These are phyloP conservation scores for Fusarium sulawesiense DNA, from an alignment of 2,329 filamentous ascomycete genomes.

Conservation along the genomic window DNA sequence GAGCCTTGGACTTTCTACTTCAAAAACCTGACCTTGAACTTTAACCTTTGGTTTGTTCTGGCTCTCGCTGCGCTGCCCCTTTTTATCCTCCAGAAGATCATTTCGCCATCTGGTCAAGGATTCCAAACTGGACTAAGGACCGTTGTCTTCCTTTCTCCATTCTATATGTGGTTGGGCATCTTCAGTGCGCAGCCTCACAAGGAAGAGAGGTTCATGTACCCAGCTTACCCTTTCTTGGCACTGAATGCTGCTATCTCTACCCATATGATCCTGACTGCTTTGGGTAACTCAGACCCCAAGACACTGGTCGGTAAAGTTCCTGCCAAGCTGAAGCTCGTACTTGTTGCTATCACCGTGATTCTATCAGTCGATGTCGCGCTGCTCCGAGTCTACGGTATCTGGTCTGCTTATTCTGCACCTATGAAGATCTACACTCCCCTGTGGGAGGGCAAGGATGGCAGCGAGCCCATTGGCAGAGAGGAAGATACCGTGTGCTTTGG, in stretches of 20 bases:
- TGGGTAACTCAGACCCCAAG: slow-evolving; percentile 77
- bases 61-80: slow-evolving; percentile 81
- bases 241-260: slow-evolving; percentile 88
- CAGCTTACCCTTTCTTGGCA: slow-evolving; percentile 88
- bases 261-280: slow-evolving; percentile 80
- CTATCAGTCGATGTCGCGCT: slow-evolving; percentile 74
- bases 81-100: slow-evolving; percentile 76
- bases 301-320: slow-evolving; percentile 78
- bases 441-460: slow-evolving; percentile 61
- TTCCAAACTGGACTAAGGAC: slow-evolving; percentile 79
- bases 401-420: slow-evolving; percentile 86
- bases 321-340: slow-evolving; percentile 75
- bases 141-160: slow-evolving; percentile 81
- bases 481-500: slow-evolving; percentile 86
- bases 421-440: slow-evolving; percentile 77
- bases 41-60: slow-evolving; percentile 92
- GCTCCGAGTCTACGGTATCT: slow-evolving; percentile 79
- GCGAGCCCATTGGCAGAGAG: slow-evolving; percentile 62
- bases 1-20: slow-evolving; percentile 98
- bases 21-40: slow-evolving; percentile 90
- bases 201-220: slow-evolving; percentile 99
- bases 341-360: slow-evolving; percentile 70
- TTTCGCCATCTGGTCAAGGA: slow-evolving; percentile 70
- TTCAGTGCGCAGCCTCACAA: slow-evolving; percentile 96
- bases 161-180: slow-evolving; percentile 94